Evolutionary conservation across 306 rosid species (phyloP).

Genomic region (Erythrophleum fordii): DNA sequence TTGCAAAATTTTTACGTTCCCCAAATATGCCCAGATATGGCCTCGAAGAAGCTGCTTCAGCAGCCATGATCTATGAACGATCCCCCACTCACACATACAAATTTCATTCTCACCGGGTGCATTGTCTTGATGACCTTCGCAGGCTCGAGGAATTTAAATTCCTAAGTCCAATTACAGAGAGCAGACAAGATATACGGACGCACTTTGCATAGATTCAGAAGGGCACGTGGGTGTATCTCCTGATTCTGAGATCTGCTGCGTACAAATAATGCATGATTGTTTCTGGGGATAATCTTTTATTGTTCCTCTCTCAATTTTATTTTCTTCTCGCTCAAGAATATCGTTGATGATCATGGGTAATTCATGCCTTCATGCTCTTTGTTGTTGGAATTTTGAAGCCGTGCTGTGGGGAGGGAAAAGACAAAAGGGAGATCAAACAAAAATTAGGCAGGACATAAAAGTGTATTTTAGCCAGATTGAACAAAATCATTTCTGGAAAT

Average conservation of each 20-base stretch:
- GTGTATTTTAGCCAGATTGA: not conserved
- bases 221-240: not conserved
- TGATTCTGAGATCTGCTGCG: not conserved
- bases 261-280: not conserved
- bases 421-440: not conserved
- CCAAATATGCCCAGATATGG: conserved; percentile 40
- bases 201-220: not conserved
- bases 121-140: not conserved
- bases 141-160: not conserved
- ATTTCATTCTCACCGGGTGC: not conserved
- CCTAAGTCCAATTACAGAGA: not conserved
- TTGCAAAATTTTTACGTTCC: conserved; percentile 28
- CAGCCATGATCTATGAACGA: conserved; percentile 34
- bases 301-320: not conserved
- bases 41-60: conserved; percentile 46
- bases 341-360: not conserved
- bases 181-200: not conserved
- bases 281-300: not conserved
- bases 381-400: not conserved
- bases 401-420: too few relatives aligned
- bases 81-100: not conserved
- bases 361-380: not conserved
- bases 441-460: not conserved
- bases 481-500: not conserved
- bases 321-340: not conserved